A percentile compares a stretch with the other conserved stretches of the same genome.
phyloP scores from a whole-genome alignment of 1,284 basidiomycete species.

The Sporisorium sorghi region DNA sequence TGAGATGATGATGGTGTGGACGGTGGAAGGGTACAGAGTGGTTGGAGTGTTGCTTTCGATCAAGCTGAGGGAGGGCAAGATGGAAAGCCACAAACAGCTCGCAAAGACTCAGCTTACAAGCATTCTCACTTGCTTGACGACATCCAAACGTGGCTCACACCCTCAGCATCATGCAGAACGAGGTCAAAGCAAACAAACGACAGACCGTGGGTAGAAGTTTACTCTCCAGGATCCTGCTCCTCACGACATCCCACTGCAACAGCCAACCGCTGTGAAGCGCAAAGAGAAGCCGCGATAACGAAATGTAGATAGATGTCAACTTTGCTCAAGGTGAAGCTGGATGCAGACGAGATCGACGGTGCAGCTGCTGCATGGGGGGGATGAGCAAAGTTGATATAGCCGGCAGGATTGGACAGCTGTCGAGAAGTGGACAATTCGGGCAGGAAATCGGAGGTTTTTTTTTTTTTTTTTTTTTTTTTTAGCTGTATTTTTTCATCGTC shows the following conservation, averaged over 20 bases:
- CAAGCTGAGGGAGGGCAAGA: neutral
- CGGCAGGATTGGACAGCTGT: slow-evolving; percentile 40
- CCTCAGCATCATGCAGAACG: neutral
- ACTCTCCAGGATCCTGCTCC: neutral
- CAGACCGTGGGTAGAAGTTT: neutral
- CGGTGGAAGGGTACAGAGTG: too few species aligned
- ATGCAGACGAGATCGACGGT: slow-evolving; percentile 13
- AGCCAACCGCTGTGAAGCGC: neutral
- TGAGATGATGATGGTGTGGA: neutral
- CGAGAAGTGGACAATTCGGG: slow-evolving; percentile 13
- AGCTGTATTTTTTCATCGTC: neutral
- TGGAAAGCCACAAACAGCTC: too few species aligned
- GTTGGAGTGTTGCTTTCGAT: neutral
- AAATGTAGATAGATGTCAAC: slow-evolving; percentile 1
- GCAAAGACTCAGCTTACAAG: too few species aligned
- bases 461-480: neutral
- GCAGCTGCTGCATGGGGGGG: slow-evolving; percentile 1
- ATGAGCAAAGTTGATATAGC: slow-evolving; percentile 30
- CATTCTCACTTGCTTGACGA: too few species aligned
- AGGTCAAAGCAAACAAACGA: neutral
- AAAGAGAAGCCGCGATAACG: neutral
- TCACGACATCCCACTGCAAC: neutral
- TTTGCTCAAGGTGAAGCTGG: too few species aligned
- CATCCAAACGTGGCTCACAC: neutral
- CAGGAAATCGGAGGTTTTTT: neutral